phyloP scores from a whole-genome alignment of 2,329 filamentous ascomycete genomes.

The Arthrobotrys entomopaga region DNA sequence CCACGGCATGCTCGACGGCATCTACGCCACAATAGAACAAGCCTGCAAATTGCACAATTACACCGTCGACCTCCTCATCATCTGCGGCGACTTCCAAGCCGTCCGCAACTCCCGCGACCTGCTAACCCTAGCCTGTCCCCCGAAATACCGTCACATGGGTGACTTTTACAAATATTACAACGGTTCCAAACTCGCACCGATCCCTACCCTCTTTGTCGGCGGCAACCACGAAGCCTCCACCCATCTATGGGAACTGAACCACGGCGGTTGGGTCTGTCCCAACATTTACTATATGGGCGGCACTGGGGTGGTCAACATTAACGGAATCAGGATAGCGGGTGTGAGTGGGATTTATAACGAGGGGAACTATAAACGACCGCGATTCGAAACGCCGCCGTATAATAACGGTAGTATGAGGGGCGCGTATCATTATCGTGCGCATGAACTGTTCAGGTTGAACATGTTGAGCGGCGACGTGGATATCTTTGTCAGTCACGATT shows the following conservation, averaged over 20 bases:
- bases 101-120: slow-evolving; percentile 89
- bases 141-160: slow-evolving; percentile 85
- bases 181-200: slow-evolving; percentile 79
- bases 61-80: slow-evolving; percentile 86
- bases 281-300: slow-evolving; percentile 98
- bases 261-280: slow-evolving; percentile 95
- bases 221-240: slow-evolving; percentile 96
- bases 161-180: slow-evolving; percentile 97
- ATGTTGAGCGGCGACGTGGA: slow-evolving; percentile 88
- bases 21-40: slow-evolving; percentile 80
- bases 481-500: slow-evolving; percentile 92
- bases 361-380: slow-evolving; percentile 83
- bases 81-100: slow-evolving; percentile 96
- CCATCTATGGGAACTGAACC: slow-evolving; percentile 87
- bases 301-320: slow-evolving; percentile 85
- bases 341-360: slow-evolving; percentile 96
- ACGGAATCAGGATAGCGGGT: slow-evolving; percentile 85
- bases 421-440: slow-evolving; percentile 88
- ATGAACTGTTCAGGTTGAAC: slow-evolving; percentile 89
- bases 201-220: slow-evolving; percentile 88
- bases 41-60: slow-evolving; percentile 68
- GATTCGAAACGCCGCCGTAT: slow-evolving; percentile 88
- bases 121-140: slow-evolving; percentile 86
- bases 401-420: slow-evolving; percentile 77
- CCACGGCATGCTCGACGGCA: slow-evolving; percentile 89